Conservation (phyloP, 2,329 filamentous ascomycete species). For the Fusarium torulosum region DNA sequence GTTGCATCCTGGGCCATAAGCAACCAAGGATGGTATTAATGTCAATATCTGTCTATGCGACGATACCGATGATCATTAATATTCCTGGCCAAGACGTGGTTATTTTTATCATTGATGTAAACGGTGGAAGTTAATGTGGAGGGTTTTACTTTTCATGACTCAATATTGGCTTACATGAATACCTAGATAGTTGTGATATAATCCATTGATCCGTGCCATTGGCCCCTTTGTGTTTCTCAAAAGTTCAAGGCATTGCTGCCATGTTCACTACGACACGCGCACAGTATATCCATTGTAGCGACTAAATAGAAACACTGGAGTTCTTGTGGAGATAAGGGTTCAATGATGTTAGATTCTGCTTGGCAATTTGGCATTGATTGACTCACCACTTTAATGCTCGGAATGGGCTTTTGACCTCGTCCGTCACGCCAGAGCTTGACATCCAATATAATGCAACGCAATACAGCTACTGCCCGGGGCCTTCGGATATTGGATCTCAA, state of each 20-base stretch:
- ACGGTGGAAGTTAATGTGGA: constrained; percentile 13
- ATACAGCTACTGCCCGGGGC: constrained; percentile 15
- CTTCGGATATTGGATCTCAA: constrained; percentile 42
- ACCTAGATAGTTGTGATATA: not conserved
- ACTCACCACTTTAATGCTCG: not conserved
- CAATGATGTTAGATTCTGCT: constrained; percentile 28
- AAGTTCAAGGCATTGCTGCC: constrained; percentile 15
- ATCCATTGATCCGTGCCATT: constrained; percentile 12
- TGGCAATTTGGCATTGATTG: constrained; percentile 25
- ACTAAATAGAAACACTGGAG: constrained; percentile 26
- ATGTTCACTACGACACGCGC: constrained; percentile 8
- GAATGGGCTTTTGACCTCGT: not conserved
- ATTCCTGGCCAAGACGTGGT: constrained; percentile 16
- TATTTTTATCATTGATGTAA: constrained; percentile 23
- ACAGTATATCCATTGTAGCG: constrained; percentile 21
- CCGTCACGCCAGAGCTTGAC: constrained; percentile 29
- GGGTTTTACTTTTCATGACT: constrained; percentile 3
- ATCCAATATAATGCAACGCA: constrained; percentile 26
- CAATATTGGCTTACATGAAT: constrained; percentile 5
- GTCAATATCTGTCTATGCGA: not conserved
- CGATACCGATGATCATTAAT: constrained; percentile 1
- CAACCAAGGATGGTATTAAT: not conserved
- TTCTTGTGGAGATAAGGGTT: constrained; percentile 32
- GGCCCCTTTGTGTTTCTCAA: constrained; percentile 3
- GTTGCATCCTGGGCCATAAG: constrained; percentile 4